Evolutionary conservation across 352 stramenopile genomes (phyloP), one percentile per base, ranked within the genome.

Genomic region (Saprolegnia diclina): DNA sequence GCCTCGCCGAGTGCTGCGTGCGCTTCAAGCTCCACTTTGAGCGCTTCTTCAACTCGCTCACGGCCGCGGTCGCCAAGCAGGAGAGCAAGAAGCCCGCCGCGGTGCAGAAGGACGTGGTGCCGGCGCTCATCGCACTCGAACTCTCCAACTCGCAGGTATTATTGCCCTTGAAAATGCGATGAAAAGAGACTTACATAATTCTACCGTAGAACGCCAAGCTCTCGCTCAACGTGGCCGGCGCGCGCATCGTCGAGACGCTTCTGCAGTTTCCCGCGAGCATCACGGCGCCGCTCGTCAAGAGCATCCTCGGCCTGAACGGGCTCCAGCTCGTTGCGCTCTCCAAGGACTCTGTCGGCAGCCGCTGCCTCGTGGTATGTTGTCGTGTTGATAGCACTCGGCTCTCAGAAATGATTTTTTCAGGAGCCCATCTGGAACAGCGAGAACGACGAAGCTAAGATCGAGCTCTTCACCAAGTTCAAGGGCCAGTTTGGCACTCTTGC

Each of bases 341-440:
- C 5, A 89, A 86, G 67, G 85, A 93, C 50, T 91, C 85, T 14
- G 91, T 81, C 4, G 85, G 85, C 18, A 91, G 83, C 64, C 85
- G 85, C 54, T 93, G 76, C 52, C 54, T 93, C 21, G 74, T 93
- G 16, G 53, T 61, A 61, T 4, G 21, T 40, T 42, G 11, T 2
- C 1, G 13, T 19, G 10, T 37, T 7, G 9, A 29, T 40, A 5
- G 2, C 2, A 35, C 29, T 2, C 29, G 29, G 5, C 29, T 35
- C 29, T 35, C 7, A 18, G 29, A 35, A 35, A 2, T 5, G 29
- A 5, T 35, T 35, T 5, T 6, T 35, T 35, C 29, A 61, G 53
- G 85, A 93, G 63, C 85, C 83, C 11, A 85, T 93, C 32, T 93
- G 85, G 85, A 82, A 90, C 67, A 82, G 77, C 21, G 78, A 86